Evolutionary conservation across 371 early-diverging fungal species (phyloP), one percentile per base, ranked within the genome.

Genomic region (Lichtheimia hyalospora): DNA sequence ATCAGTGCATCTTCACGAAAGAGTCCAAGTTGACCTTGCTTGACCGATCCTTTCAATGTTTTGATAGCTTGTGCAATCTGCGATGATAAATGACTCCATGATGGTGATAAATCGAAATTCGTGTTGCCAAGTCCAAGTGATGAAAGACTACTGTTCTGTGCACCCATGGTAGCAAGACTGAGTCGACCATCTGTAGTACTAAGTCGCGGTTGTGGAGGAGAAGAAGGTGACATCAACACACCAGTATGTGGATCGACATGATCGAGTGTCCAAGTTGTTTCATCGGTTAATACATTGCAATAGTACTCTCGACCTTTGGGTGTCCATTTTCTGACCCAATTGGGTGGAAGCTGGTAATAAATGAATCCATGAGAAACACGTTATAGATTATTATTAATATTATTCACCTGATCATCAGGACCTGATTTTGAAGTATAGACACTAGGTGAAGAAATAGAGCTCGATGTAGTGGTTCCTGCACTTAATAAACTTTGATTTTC

Each of bases 211-310:
- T 34, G 34, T 40, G 46, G 52, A 21, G 60, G 43, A 18, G 60
- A 52, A 27, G 28, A 42, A 18, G 60, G 60, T n/a, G 41, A 28
- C 3, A 53, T 10, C 18, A 25, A 34, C 15, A 10, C 3, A 2
- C 80, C 80, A n/a, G 80, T 71, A 20, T 67, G 63, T 28, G 73
- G 69, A 67, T 79, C 80, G 49, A 79, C 66, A 42, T 76, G 67
- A 42, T 79, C 80, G 49, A 76, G 52, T 18, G 68, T 75, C 87
- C 90, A 94, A n/a, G 84, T 86, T 4, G 92, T 90, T 63, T 88
- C 81, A 55, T 92, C 89, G 4, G 92, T 91, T 28, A 87, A 72
- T 34, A 87, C 67, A 70, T 94, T 93, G 69, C 81, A 92, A 65
- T 83, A 93, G 69, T 92, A 94, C 14, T 77, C 77, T 53, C 85